A percentile compares a stretch with the other conserved stretches of the same genome.
These are phyloP conservation scores for Ricinus communis DNA, from an alignment of 345 rosid genomes.

Conservation along the genomic window DNA sequence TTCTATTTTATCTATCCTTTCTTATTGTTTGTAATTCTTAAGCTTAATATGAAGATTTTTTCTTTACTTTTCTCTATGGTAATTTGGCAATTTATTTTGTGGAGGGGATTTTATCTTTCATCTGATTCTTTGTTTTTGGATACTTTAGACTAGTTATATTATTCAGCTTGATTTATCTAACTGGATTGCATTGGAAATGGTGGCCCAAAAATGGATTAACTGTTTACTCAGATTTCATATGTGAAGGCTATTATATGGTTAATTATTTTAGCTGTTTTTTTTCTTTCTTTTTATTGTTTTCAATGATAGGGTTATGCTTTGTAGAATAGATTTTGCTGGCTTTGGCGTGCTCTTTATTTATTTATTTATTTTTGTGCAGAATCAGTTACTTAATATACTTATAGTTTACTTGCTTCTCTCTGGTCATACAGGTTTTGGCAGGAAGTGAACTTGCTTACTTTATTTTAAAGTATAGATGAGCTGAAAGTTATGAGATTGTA, in stretches of 20 bases:
- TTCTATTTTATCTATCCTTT: neutral
- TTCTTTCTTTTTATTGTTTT: neutral
- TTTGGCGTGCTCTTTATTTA: neutral
- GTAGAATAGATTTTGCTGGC: neutral
- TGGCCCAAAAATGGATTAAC: neutral
- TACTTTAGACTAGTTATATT: neutral
- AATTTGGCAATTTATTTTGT: neutral
- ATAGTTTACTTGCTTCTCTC: neutral
- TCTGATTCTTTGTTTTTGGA: neutral
- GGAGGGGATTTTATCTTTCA: neutral
- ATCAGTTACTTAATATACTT: neutral
- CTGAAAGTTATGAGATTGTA: constrained; percentile 50
- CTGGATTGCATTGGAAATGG: neutral
- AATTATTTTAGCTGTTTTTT: neutral
- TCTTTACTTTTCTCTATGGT: neutral
- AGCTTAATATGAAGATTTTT: neutral
- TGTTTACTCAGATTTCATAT: neutral
- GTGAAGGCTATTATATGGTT: too few relatives aligned
- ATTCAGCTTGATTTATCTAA: neutral
- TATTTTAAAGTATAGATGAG: constrained; percentile 26
- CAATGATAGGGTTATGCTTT: too few relatives aligned
- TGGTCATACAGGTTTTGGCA: constrained; percentile 22
- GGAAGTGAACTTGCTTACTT: constrained; percentile 20
- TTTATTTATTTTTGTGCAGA: neutral
- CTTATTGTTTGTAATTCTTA: neutral